These are phyloP conservation scores for Rauvolfia tetraphylla DNA, from an alignment of 257 asterid species.

Conservation along the genomic window DNA sequence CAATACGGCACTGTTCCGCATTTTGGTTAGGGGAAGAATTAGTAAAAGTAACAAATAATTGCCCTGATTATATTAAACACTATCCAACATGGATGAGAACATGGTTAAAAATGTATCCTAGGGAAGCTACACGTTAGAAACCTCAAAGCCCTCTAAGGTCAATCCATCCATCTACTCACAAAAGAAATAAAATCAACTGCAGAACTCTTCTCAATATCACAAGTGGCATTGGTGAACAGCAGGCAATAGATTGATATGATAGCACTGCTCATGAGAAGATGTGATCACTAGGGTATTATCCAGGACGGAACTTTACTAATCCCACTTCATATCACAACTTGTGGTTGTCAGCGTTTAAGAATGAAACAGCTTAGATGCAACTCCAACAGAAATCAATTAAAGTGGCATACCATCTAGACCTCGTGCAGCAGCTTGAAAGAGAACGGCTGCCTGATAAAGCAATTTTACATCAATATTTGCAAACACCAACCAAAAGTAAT, in stretches of 20 bases:
- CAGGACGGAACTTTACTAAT: neutral
- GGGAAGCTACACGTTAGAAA: neutral
- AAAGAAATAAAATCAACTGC: neutral
- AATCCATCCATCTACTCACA: neutral
- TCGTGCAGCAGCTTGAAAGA: slow-evolving; percentile 70
- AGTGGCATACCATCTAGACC: slow-evolving; percentile 44
- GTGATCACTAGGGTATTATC: neutral
- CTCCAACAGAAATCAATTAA: slow-evolving; percentile 2
- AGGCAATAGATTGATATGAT: neutral
- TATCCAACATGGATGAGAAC: neutral
- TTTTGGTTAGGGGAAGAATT: neutral
- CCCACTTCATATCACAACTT: neutral
- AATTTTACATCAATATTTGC: slow-evolving; percentile 23
- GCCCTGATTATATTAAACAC: neutral
- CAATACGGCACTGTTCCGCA: neutral
- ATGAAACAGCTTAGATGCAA: neutral
- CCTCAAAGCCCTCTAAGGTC: neutral
- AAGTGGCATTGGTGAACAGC: neutral
- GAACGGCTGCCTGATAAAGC: slow-evolving; percentile 80
- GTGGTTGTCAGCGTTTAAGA: neutral
- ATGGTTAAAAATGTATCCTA: neutral
- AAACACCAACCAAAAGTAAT: neutral
- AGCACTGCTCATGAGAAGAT: neutral
- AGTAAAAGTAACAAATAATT: neutral
- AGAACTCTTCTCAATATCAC: neutral